Conservation (phyloP, 768 basidiomycete species). For the Strobilomyces echinocephalus region DNA sequence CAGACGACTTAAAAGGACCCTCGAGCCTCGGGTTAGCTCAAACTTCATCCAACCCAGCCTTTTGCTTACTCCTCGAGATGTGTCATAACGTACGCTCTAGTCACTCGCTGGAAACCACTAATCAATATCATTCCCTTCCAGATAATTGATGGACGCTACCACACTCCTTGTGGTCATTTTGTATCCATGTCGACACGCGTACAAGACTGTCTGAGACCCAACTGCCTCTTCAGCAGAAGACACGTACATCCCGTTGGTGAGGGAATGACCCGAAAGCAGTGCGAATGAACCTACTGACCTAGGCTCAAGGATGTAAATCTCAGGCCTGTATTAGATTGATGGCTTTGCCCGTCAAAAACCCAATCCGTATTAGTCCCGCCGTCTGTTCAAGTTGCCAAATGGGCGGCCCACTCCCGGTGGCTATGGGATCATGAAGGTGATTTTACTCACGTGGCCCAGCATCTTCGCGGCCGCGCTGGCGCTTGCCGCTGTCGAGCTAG, state of each 20-base stretch:
- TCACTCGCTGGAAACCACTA: conserved; percentile 1
- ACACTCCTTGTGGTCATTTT: conserved; percentile 69
- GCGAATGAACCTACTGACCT: conserved; percentile 11
- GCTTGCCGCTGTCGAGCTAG: conserved; percentile 7
- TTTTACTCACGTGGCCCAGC: conserved; percentile 1
- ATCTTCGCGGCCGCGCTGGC: conserved; percentile 22
- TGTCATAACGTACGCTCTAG: conserved; percentile 62
- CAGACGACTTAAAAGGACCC: conserved; percentile 15
- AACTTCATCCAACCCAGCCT: conserved; percentile 15
- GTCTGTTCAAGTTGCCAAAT: conserved; percentile 33
- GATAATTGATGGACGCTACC: conserved; percentile 75
- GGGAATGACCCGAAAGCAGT: conserved; percentile 1
- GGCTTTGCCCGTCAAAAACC: conserved; percentile 63
- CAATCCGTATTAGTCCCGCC: conserved; percentile 65
- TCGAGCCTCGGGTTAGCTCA: conserved; percentile 12
- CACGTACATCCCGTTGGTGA: conserved; percentile 56
- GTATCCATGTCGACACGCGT: conserved; percentile 63
- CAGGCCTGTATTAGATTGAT: conserved; percentile 57
- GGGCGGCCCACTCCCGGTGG: conserved; percentile 10
- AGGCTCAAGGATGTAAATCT: conserved; percentile 48
- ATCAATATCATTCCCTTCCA: conserved; percentile 23
- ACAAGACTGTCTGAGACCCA: conserved; percentile 58
- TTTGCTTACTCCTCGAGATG: conserved; percentile 38
- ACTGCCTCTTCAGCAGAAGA: conserved; percentile 68
- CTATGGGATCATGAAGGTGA: conserved; percentile 16